These are phyloP conservation scores for Globisporangium nagaii DNA, from an alignment of 352 stramenopile species.

Conservation along the genomic window DNA sequence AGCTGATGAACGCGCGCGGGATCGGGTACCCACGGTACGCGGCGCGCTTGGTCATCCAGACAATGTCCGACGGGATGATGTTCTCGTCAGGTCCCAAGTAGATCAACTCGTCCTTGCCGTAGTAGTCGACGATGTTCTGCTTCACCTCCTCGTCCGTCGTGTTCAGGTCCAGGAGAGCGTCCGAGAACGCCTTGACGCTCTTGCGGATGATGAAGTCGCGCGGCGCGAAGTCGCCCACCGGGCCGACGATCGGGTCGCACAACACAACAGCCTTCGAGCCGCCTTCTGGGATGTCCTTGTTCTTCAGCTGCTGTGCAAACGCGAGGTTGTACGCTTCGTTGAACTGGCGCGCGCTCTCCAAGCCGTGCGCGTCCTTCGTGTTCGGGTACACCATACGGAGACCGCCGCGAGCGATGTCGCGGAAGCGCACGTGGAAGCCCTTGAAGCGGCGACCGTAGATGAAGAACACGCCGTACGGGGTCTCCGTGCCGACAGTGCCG, in stretches of 20 bases:
- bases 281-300: conserved; percentile 85
- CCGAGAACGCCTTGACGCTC: conserved; percentile 96
- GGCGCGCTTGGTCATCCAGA: conserved; percentile 84
- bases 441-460: conserved; percentile 96
- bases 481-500: conserved; percentile 79
- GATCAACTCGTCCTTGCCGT: conserved; percentile 80
- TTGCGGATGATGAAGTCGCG: conserved; percentile 93
- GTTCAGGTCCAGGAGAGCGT: conserved; percentile 76
- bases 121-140: conserved; percentile 70
- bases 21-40: conserved; percentile 72
- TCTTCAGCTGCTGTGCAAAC: conserved; percentile 85
- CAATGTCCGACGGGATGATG: conserved; percentile 70
- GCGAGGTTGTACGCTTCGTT: conserved; percentile 84
- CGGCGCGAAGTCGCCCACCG: conserved; percentile 66
- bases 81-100: conserved; percentile 83
- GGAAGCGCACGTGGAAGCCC: conserved; percentile 83
- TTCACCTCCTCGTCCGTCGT: conserved; percentile 68
- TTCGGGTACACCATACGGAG: conserved; percentile 73
- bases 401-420: conserved; percentile 74
- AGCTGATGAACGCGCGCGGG: conserved; percentile 81
- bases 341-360: conserved; percentile 72
- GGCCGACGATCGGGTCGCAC: conserved; percentile 67
- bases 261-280: conserved; percentile 82
- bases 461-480: conserved; percentile 96
- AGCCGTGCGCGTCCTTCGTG: conserved; percentile 48